Conservation (phyloP, 495 filamentous ascomycete genomes). For the Neurospora africana region DNA sequence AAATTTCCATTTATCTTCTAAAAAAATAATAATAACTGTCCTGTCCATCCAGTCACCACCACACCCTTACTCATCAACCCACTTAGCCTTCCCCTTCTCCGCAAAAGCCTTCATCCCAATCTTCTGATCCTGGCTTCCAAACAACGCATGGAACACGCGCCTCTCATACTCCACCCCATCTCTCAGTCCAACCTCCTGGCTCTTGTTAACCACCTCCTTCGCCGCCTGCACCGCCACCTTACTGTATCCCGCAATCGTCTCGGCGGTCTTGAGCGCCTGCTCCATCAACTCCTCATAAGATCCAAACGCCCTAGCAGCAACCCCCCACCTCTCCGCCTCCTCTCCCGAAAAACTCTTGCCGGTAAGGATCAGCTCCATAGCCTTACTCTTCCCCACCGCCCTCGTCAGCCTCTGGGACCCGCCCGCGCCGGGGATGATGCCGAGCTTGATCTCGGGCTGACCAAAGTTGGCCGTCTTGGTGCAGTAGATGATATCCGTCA, state of each 20-base stretch:
- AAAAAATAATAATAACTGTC: background rate
- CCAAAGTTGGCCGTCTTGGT: slow-evolving; percentile 75
- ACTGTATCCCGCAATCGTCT: slow-evolving; percentile 75
- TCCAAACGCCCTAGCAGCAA: slow-evolving; percentile 75
- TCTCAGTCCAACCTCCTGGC: slow-evolving; percentile 71
- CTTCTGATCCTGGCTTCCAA: slow-evolving; percentile 93
- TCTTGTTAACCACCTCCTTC: slow-evolving; percentile 98
- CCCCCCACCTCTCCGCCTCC: slow-evolving; percentile 82
- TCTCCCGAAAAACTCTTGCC: slow-evolving; percentile 69
- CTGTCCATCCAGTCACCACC: background rate
- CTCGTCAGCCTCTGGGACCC: slow-evolving; percentile 81
- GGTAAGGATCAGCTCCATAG: slow-evolving; percentile 92
- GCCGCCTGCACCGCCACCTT: slow-evolving; percentile 75
- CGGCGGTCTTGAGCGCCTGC: slow-evolving; percentile 67
- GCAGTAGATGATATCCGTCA: slow-evolving; percentile 93
- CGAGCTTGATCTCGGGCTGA: slow-evolving; percentile 93
- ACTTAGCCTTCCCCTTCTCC: slow-evolving; percentile 88
- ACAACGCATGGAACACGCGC: slow-evolving; percentile 80
- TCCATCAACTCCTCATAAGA: slow-evolving; percentile 72
- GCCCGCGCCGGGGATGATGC: slow-evolving; percentile 84
- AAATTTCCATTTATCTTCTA: background rate
- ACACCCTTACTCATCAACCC: slow-evolving; percentile 62
- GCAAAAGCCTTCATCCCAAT: slow-evolving; percentile 94
- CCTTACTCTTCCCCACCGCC: slow-evolving; percentile 77
- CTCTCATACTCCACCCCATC: slow-evolving; percentile 94